A percentile compares a stretch with the other conserved stretches of the same genome.
These are phyloP conservation scores for Tylopilus sp. DNA, from an alignment of 1,284 basidiomycete species.

Conservation along the genomic window DNA sequence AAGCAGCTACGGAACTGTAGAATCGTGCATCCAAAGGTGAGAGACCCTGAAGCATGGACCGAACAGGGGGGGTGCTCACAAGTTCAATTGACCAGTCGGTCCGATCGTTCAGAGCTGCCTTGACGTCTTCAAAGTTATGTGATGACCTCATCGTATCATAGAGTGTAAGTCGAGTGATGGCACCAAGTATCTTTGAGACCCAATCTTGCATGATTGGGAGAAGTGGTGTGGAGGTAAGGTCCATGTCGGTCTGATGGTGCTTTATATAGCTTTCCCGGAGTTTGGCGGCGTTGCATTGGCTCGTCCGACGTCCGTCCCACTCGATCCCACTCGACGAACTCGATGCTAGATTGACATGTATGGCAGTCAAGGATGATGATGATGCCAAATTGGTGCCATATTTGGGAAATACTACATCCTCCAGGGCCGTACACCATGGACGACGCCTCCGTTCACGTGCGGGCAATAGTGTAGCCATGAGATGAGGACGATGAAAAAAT, in stretches of 20 bases:
- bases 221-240: background rate
- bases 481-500: slow-evolving; percentile 8
- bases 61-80: slow-evolving; percentile 8
- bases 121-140: slow-evolving; percentile 23
- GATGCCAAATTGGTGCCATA: too few species aligned
- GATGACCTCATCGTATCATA: slow-evolving; percentile 20
- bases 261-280: background rate
- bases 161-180: slow-evolving; percentile 3
- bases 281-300: background rate
- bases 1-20: slow-evolving; percentile 26
- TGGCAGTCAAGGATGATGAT: too few species aligned
- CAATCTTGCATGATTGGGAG: slow-evolving; percentile 3
- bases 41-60: background rate
- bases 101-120: slow-evolving; percentile 11
- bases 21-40: slow-evolving; percentile 1
- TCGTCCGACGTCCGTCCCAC: too few species aligned
- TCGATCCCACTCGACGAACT: background rate
- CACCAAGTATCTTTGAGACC: background rate
- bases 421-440: too few species aligned
- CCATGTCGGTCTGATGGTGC: background rate
- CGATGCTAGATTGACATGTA: too few species aligned
- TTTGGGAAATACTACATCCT: too few species aligned
- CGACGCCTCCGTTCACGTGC: too few species aligned
- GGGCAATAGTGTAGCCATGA: background rate
- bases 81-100: slow-evolving; percentile 27